phyloP scores from a whole-genome alignment of 306 rosid species.

The Biancaea sappan region DNA sequence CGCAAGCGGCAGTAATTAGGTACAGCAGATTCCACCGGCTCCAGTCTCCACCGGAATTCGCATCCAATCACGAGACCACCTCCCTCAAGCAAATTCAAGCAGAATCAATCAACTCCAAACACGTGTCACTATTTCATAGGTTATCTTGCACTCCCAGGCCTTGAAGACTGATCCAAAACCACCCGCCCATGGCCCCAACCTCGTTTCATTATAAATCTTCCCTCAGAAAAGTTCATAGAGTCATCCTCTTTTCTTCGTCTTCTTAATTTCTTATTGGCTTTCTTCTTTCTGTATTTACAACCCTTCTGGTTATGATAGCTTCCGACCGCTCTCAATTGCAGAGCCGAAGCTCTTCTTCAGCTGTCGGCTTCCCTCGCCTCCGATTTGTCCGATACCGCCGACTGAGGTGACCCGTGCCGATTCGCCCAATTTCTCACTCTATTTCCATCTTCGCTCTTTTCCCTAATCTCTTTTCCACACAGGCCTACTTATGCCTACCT shows the following conservation, averaged over 20 bases:
- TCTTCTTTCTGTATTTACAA: slow-evolving; percentile 20
- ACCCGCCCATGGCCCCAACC: too few relatives aligned
- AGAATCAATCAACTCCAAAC: neutral
- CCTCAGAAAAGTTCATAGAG: neutral
- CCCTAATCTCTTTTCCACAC: neutral
- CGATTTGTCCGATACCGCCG: slow-evolving; percentile 58
- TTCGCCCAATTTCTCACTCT: neutral
- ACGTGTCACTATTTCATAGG: neutral
- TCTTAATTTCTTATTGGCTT: neutral
- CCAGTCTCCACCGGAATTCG: neutral
- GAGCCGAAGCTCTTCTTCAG: slow-evolving; percentile 47
- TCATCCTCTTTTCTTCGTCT: neutral
- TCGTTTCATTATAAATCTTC: neutral
- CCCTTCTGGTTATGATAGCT: slow-evolving; percentile 55
- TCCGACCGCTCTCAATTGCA: slow-evolving; percentile 29
- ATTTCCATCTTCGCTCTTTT: slow-evolving; percentile 3
- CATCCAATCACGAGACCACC: neutral
- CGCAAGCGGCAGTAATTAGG: neutral
- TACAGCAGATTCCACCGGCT: neutral
- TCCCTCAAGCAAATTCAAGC: neutral
- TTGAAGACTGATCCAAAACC: neutral
- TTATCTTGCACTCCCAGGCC: neutral
- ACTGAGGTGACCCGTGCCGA: slow-evolving; percentile 36
- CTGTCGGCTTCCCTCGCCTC: slow-evolving; percentile 68
- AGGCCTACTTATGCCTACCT: slow-evolving; percentile 73